Percentiles rank a stretch among this genome's conserved stretches.
phyloP scores from a whole-genome alignment of 2,329 filamentous ascomycete genomes.

The Microthyrium microscopicum region DNA sequence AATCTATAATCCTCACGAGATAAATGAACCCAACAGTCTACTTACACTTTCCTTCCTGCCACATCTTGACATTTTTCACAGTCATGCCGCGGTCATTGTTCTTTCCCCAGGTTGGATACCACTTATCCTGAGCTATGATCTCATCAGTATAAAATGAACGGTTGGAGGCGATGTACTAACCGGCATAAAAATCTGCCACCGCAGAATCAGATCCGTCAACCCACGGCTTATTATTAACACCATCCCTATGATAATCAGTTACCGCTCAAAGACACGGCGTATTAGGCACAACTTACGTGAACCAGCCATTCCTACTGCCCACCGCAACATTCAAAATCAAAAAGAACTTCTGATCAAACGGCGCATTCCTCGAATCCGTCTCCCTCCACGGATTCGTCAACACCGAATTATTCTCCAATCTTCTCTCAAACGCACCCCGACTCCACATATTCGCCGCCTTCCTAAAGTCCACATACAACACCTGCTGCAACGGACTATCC shows the following conservation, averaged over 20 bases:
- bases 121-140: slow-evolving; percentile 15
- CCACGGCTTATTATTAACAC: slow-evolving; percentile 45
- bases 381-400: slow-evolving; percentile 29
- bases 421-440: slow-evolving; percentile 20
- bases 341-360: slow-evolving; percentile 26
- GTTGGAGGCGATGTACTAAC: too few relatives aligned
- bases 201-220: slow-evolving; percentile 39
- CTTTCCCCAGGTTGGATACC: slow-evolving; percentile 13
- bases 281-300: slow-evolving; percentile 34
- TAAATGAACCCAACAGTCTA: too few relatives aligned
- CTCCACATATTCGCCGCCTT: slow-evolving; percentile 18
- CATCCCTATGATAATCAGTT: slow-evolving; percentile 5
- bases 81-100: slow-evolving; percentile 10
- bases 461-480: slow-evolving; percentile 6
- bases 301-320: slow-evolving; percentile 8
- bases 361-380: slow-evolving; percentile 23
- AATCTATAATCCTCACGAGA: too few relatives aligned
- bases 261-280: slow-evolving; percentile 18
- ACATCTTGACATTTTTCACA: slow-evolving; percentile 11
- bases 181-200: slow-evolving; percentile 5
- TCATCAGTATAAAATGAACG: neutral
- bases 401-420: slow-evolving; percentile 19
- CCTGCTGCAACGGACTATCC: slow-evolving; percentile 23
- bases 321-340: slow-evolving; percentile 25
- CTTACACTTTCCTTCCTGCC: slow-evolving; percentile 9